Evolutionary conservation across 2,329 filamentous ascomycete genomes (phyloP).

Genomic region (Cladosporium cucumerinum): DNA sequence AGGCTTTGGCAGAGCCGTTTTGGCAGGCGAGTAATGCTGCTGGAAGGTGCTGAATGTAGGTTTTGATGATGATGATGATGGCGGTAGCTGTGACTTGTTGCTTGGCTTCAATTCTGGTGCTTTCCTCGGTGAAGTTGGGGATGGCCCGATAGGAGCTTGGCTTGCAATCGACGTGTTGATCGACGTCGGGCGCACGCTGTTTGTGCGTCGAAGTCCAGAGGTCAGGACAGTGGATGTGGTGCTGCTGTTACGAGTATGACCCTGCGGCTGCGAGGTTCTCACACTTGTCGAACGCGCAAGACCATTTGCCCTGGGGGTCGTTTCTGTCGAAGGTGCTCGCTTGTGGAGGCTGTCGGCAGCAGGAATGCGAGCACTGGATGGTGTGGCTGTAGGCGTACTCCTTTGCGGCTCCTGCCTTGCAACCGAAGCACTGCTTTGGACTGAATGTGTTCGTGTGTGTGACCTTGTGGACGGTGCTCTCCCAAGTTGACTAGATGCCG

Average conservation of each 20-base stretch:
- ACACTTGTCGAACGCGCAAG: slow-evolving; percentile 11
- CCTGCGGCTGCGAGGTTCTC: neutral
- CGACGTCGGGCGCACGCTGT: slow-evolving; percentile 9
- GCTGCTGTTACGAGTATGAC: neutral
- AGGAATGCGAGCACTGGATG: neutral
- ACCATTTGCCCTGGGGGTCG: neutral
- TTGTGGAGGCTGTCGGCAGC: slow-evolving; percentile 4
- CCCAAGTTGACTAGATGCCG: slow-evolving; percentile 15
- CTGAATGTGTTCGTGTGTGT: slow-evolving; percentile 22
- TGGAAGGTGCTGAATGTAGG: slow-evolving; percentile 62
- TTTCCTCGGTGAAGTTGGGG: slow-evolving; percentile 13
- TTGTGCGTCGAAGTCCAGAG: slow-evolving; percentile 6
- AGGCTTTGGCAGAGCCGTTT: slow-evolving; percentile 59
- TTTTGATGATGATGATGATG: slow-evolving; percentile 31
- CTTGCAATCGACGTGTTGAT: slow-evolving; percentile 2
- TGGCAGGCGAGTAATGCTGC: slow-evolving; percentile 65
- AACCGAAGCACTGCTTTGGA: slow-evolving; percentile 16
- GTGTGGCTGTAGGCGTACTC: neutral
- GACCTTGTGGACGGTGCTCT: slow-evolving; percentile 20
- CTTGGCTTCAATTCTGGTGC: neutral
- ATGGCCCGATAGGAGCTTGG: neutral
- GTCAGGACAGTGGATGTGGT: neutral
- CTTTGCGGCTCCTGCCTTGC: slow-evolving; percentile 8
- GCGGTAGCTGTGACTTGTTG: slow-evolving; percentile 33
- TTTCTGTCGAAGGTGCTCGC: slow-evolving; percentile 11